Evolutionary conservation across 202 grass and related monocot species (phyloP).

Genomic region (Zoysia matrella): DNA sequence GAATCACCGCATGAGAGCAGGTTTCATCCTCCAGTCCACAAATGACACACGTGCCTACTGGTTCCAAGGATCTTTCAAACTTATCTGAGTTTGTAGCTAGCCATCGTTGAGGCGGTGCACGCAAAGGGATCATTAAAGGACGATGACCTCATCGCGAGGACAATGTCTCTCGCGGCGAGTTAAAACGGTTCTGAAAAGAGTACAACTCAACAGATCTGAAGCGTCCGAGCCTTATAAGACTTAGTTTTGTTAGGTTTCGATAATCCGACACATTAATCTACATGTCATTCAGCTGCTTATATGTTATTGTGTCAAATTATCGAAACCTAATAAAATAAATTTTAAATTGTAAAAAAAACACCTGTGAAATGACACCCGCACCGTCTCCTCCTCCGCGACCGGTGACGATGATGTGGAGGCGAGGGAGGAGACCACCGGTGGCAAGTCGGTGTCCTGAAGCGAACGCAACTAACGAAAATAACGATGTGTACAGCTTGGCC

Average conservation of each 20-base stretch:
- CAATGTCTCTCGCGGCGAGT: constrained; percentile 56
- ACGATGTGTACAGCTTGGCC: constrained; percentile 87
- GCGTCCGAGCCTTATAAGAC: not conserved
- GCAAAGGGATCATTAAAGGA: constrained; percentile 45
- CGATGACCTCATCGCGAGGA: constrained; percentile 39
- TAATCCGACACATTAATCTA: too few relatives aligned
- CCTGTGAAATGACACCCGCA: not conserved
- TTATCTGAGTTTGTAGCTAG: too few relatives aligned
- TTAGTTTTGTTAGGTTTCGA: too few relatives aligned
- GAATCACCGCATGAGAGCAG: too few relatives aligned
- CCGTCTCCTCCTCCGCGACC: not conserved
- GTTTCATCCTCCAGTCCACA: too few relatives aligned
- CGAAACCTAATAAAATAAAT: too few relatives aligned
- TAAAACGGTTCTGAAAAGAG: constrained; percentile 72
- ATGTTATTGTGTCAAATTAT: too few relatives aligned
- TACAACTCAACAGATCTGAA: constrained; percentile 83
- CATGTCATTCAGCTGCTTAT: too few relatives aligned
- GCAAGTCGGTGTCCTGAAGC: constrained; percentile 66
- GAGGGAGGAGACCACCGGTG: constrained; percentile 47
- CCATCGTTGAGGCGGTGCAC: not conserved
- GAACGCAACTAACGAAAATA: constrained; percentile 67
- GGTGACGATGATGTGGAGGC: not conserved
- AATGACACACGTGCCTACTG: constrained; percentile 8
- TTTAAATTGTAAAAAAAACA: too few relatives aligned
- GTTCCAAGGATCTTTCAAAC: too few relatives aligned